A percentile compares a stretch with the other conserved stretches of the same genome.
These are phyloP conservation scores for Blastobotrys aristatus DNA, from an alignment of 1,139 yeast genomes.

Conservation along the genomic window DNA sequence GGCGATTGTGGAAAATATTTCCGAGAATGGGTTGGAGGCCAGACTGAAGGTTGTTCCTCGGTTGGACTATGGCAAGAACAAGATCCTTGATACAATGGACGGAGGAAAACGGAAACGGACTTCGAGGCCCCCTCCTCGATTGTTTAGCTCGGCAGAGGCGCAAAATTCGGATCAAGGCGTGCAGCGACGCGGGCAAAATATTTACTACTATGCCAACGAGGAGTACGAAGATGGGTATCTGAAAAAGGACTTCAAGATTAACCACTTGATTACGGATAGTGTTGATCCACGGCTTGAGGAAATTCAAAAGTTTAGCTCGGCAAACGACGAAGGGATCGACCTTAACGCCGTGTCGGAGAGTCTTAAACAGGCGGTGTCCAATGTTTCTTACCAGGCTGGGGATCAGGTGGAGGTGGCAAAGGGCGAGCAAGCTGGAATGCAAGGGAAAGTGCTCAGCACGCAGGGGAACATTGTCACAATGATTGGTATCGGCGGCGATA, in stretches of 20 bases:
- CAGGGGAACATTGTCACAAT: constrained; percentile 61
- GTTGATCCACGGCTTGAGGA: constrained; percentile 88
- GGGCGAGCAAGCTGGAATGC: constrained; percentile 91
- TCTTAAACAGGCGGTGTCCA: constrained; percentile 58
- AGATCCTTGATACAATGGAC: constrained; percentile 45
- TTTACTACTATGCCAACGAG: constrained; percentile 74
- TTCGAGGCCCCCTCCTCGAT: constrained; percentile 74
- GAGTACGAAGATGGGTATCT: constrained; percentile 87
- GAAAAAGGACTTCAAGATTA: constrained; percentile 79
- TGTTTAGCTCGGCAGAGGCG: constrained; percentile 61
- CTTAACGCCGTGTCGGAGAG: constrained; percentile 80
- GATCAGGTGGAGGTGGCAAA: constrained; percentile 86
- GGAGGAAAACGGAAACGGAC: constrained; percentile 50
- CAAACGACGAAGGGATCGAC: constrained; percentile 78
- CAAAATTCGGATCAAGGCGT: constrained; percentile 55
- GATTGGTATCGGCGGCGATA: constrained; percentile 48
- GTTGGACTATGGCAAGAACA: constrained; percentile 77
- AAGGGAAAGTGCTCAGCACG: constrained; percentile 71
- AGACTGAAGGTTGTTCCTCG: constrained; percentile 90
- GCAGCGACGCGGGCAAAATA: constrained; percentile 67
- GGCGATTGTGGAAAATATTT: constrained; percentile 87
- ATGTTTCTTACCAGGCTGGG: constrained; percentile 77
- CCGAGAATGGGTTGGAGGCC: constrained; percentile 93
- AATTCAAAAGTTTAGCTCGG: constrained; percentile 70
- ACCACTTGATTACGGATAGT: constrained; percentile 72